phyloP scores from a whole-genome alignment of 2,329 filamentous ascomycete genomes.

The Exophiala alcalophila region DNA sequence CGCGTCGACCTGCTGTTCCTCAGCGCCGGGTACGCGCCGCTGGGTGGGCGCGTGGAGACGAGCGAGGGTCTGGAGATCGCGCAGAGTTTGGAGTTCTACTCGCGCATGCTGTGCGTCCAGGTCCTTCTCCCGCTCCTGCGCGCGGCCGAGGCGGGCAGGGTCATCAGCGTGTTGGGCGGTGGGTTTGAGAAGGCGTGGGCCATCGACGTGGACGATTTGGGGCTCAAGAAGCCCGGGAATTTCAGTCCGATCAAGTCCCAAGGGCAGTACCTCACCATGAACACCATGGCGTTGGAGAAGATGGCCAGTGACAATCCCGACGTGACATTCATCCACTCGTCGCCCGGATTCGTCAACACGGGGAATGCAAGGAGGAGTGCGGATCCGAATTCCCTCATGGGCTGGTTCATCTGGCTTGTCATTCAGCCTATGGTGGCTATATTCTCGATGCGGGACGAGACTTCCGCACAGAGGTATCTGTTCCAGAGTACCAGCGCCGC shows the following conservation, averaged over 20 bases:
- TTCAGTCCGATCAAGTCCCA: conserved; percentile 35
- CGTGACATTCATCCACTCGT: conserved; percentile 39
- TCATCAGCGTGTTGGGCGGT: conserved; percentile 39
- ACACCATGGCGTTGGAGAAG: conserved; percentile 35
- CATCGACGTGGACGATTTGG: conserved; percentile 38
- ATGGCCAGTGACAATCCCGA: conserved; percentile 35
- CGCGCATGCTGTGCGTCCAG: conserved; percentile 43
- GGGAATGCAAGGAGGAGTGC: conserved; percentile 34
- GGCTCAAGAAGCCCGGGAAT: conserved; percentile 36
- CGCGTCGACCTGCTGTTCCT: conserved; percentile 47
- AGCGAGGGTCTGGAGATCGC: conserved; percentile 45
- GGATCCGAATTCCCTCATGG: conserved; percentile 14
- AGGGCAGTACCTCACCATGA: conserved; percentile 35
- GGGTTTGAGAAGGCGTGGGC: conserved; percentile 32
- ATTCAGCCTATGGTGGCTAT: conserved; percentile 23
- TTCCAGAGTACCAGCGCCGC: conserved; percentile 40
- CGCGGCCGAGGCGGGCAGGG: conserved; percentile 32
- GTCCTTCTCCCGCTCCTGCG: conserved; percentile 43
- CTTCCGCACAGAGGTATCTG: conserved; percentile 47
- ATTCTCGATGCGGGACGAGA: conserved; percentile 32
- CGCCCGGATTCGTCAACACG: conserved; percentile 39
- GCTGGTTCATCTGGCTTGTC: conserved; percentile 29
- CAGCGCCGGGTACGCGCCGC: conserved; percentile 45
- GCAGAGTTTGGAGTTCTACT: conserved; percentile 45
- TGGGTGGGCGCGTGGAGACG: conserved; percentile 40